Percentiles rank a stretch among this genome's conserved stretches.
These are phyloP conservation scores for Turnera subulata DNA, from an alignment of 345 rosid species.

Conservation along the genomic window DNA sequence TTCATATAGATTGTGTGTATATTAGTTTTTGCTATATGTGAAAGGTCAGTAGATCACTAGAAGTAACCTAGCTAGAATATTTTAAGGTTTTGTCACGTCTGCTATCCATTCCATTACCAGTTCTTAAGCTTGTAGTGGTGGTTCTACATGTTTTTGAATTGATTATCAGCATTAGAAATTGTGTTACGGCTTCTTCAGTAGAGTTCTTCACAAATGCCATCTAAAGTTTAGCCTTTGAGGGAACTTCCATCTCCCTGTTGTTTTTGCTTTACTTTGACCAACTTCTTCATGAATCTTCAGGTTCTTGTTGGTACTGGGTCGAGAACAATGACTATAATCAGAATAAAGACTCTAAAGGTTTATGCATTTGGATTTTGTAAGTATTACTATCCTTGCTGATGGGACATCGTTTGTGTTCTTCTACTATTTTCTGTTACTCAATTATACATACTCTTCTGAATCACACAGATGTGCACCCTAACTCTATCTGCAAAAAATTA, in stretches of 20 bases:
- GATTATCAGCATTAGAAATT: not conserved
- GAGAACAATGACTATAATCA: slow-evolving; percentile 74
- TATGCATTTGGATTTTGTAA: slow-evolving; percentile 95
- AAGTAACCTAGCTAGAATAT: not conserved
- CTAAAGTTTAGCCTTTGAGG: not conserved
- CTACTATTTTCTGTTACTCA: not conserved
- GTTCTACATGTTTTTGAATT: no score
- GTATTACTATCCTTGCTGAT: slow-evolving; percentile 34
- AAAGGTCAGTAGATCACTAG: not conserved
- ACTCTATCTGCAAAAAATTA: slow-evolving; percentile 72
- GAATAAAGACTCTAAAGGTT: slow-evolving; percentile 69
- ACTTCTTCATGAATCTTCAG: slow-evolving; percentile 34
- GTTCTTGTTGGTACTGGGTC: slow-evolving; percentile 97
- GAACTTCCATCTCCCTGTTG: not conserved
- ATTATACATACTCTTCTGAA: slow-evolving; percentile 11
- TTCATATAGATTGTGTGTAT: no score
- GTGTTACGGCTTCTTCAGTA: not conserved
- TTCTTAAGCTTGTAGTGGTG: not conserved
- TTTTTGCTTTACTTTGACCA: not conserved
- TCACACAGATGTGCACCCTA: slow-evolving; percentile 67
- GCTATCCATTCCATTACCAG: not conserved
- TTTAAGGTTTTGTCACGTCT: not conserved
- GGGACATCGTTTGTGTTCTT: not conserved
- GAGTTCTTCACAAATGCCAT: not conserved
- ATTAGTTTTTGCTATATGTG: no score